A percentile compares a stretch with the other conserved stretches of the same genome.
Evolutionary conservation across 2,329 filamentous ascomycete species (phyloP).

Genomic region (Penicillium italicum): DNA sequence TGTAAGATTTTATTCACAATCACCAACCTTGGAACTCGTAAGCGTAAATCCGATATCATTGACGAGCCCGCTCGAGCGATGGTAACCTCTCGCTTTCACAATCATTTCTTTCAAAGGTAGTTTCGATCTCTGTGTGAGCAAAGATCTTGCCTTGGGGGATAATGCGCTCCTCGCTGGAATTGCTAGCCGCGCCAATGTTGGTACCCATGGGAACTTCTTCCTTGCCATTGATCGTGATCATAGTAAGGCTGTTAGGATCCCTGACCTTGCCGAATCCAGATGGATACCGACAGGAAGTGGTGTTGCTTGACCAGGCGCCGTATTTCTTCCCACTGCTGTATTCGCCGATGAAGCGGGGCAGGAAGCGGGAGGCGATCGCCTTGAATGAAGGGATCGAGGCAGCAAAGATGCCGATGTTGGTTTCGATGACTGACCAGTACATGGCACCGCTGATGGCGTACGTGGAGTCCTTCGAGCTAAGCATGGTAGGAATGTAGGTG

Average conservation of each 20-base stretch:
- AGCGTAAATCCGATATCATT: neutral
- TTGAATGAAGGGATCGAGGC: slow-evolving; percentile 44
- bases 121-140: slow-evolving; percentile 32
- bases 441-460: slow-evolving; percentile 42
- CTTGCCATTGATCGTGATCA: slow-evolving; percentile 18
- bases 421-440: slow-evolving; percentile 46
- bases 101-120: slow-evolving; percentile 26
- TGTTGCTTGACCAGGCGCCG: slow-evolving; percentile 22
- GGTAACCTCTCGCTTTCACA: neutral
- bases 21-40: neutral
- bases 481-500: slow-evolving; percentile 45
- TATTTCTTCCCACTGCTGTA: slow-evolving; percentile 28
- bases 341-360: slow-evolving; percentile 42
- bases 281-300: slow-evolving; percentile 17
- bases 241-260: slow-evolving; percentile 18
- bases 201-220: slow-evolving; percentile 22
- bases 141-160: slow-evolving; percentile 33
- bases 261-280: slow-evolving; percentile 30
- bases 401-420: slow-evolving; percentile 44
- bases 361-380: slow-evolving; percentile 40
- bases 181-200: slow-evolving; percentile 20
- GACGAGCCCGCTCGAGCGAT: slow-evolving; percentile 14
- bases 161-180: slow-evolving; percentile 30
- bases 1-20: neutral
- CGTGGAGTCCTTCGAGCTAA: slow-evolving; percentile 35